Evolutionary conservation across 2,329 filamentous ascomycete genomes (phyloP), one percentile per base, ranked within the genome.

Genomic region (Corniculantispora saksenae): DNA sequence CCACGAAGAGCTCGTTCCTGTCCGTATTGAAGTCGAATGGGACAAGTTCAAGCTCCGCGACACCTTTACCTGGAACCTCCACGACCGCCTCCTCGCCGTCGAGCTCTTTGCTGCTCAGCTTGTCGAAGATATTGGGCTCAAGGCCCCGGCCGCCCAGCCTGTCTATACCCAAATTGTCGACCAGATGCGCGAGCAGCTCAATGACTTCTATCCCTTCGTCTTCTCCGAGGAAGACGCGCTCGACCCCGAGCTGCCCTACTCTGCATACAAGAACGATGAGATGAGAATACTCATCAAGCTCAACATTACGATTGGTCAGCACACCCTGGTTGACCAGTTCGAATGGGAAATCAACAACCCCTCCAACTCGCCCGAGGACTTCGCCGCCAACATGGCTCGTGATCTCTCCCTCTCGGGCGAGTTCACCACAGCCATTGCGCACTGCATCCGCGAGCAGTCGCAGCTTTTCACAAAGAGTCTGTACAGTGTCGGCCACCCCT

Each of bases 341-440:
- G 95, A 99, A 78, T 99, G 95, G 95, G 95, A 99, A 72, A 93
- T 98, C 75, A 98, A 98, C 78, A 96, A 97, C 75, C 91, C 94
- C 0, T 81, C 90, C 63, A 99, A 99, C 76, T 96, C 91, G 0
- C 93, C 95, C 2, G 95, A 99, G 78, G 93, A 97, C 65, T 99
- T 99, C 76, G 95, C 95, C 29, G 83, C 87, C 67, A 89, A 89
- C 74, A 97, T 98, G 92, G 89, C 94, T 0, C 87, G 89, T 66
- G 95, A 99, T 73, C 84, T 99, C 29, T 94, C 94, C 5, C 84
- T 99, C 21, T 93, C 92, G 1, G 95, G 95, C 68, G 95, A 99
- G 77, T 99, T 99, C 73, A 94, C 93, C 2, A 99, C 95, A 0
- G 94, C 95, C 9, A 98, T 99, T 75, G 95, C 95, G 15, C 95